Base-by-base conservation (phyloP, 2,329 filamentous ascomycete species). In the Calonectria hawksworthii region DNA sequence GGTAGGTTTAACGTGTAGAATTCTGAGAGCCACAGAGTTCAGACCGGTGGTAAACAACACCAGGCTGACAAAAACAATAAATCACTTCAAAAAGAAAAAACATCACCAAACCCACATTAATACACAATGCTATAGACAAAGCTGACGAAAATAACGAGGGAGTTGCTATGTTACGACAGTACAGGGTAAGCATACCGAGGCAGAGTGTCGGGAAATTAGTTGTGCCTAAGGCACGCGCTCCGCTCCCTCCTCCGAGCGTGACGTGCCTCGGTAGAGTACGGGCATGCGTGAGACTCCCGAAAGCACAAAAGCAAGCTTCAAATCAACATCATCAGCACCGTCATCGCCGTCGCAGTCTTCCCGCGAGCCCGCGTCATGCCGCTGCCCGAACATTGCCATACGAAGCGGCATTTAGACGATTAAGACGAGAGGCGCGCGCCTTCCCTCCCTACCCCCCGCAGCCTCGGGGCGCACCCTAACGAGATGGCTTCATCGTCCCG, bases 261-360 rank as follows among this genome's bases (percentile, higher is more conserved):
- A 80, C 76, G 80, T 80, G 76, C 79, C 79, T 80, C 79, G 79
- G 79, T 63, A 73, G 72, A 72, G 56, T 72, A 70, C 70, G 68
- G 67, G 64, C 54, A 67, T 70, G 61, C 74, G 61, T 66, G 70
- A 72, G 64, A 68, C 66, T 52, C 63, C 67, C 50, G 30, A 63
- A 61, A 47, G 41, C 70, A 73, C 30, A 38, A 28, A 63, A 51
- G 65, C 70, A 70, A 71, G 54, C 69, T 63, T 63, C 61, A 74
- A 68, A 68, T 67, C 64, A 71, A 74, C 76, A 71, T 70, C 76
- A 66, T 54, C 68, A 70, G 47, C 68, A 65, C 61, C 75, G 69
- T 11, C 69, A 75, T 66, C 75, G 61, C 41, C 67, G 18, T 73
- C 52, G 18, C 26, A 70, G 36, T 50, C 23, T 26, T 70, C 10